phyloP scores from a whole-genome alignment of 768 basidiomycete genomes.

The Boletus coccyginus region DNA sequence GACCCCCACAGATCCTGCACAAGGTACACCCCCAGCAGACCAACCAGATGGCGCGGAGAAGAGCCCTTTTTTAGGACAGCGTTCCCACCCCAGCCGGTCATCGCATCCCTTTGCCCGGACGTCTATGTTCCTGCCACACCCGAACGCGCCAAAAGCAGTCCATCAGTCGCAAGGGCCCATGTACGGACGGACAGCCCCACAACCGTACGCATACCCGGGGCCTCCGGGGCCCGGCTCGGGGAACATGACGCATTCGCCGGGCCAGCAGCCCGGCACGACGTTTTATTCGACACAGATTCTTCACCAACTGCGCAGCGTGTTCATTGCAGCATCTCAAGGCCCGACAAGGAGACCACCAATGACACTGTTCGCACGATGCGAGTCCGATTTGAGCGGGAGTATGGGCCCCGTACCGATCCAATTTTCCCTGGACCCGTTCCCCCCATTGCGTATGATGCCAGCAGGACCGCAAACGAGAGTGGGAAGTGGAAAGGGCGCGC shows the following conservation, averaged over 20 bases:
- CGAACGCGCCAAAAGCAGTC: slow-evolving; percentile 47
- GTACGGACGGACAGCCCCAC: slow-evolving; percentile 44
- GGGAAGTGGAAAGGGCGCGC: neutral
- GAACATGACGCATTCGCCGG: neutral
- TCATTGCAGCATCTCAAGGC: slow-evolving; percentile 21
- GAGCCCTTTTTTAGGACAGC: slow-evolving; percentile 27
- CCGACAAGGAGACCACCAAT: slow-evolving; percentile 14
- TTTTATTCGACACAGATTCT: slow-evolving; percentile 26
- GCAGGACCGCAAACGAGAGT: neutral
- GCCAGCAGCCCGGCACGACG: slow-evolving; percentile 26
- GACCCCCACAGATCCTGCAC: slow-evolving; percentile 17
- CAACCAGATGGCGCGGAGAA: slow-evolving; percentile 8
- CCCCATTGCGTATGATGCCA: slow-evolving; percentile 16
- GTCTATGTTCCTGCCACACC: slow-evolving; percentile 52
- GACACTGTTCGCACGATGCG: slow-evolving; percentile 62
- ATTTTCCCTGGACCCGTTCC: slow-evolving; percentile 55
- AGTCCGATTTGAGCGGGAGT: slow-evolving; percentile 47
- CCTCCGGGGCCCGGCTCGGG: slow-evolving; percentile 8
- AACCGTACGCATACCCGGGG: slow-evolving; percentile 11
- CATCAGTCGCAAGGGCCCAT: slow-evolving; percentile 46
- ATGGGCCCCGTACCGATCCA: slow-evolving; percentile 59
- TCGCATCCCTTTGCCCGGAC: slow-evolving; percentile 33
- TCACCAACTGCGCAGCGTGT: slow-evolving; percentile 25
- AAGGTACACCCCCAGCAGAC: neutral
- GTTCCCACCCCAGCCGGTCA: slow-evolving; percentile 14